Base-by-base conservation (phyloP, 192 early-diverging fungal species). In the Glomus cerebriforme region DNA sequence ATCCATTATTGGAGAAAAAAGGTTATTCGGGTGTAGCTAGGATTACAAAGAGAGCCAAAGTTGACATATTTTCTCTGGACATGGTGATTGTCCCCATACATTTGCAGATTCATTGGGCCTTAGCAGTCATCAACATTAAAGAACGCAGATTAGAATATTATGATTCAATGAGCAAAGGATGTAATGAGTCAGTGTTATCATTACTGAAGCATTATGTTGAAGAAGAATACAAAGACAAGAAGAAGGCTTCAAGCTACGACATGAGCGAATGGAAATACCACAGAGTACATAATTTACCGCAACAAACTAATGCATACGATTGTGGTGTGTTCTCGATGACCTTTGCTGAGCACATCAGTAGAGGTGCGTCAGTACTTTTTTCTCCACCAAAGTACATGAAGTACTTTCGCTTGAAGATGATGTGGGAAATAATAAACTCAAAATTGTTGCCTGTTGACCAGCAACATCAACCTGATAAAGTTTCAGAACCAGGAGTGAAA, bases 311-410 rank as follows among this genome's bases (percentile, higher is more conserved):
- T 78, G 93, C 93, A 19, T 96, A 90, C 68, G 97, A 99, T 86
- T 99, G 97, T 80, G 97, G 97, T 10, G 95, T 98, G 7, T 99
- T 99, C 81, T 92, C 95, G 0, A 92, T 90, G 73, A 92, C 91
- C 19, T 96, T 97, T 88, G 92, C 95, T 8, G 96, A 99, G 75
- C 89, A 90, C 78, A 75, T 84, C 17, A 75, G 90, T 2, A 83
- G 94, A 31, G 82, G 83, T n/a, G 74, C 81, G n/a, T 84, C 83
- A 0, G 71, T 79, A 10, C 92, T 96, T 80, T 86, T 86, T 26
- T 96, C 96, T 84, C 82, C 88, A 4, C 95, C 96, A 77, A 78
- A 82, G 13, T 75, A 93, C 62, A 97, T 97, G 93, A 73, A 79
- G 1, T 84, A 90, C 35, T 82, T 96, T 27, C 85, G 97, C 12